A percentile compares a stretch with the other conserved stretches of the same genome.
Evolutionary conservation across 2,329 filamentous ascomycete genomes (phyloP).

Genomic region (Xylaria sp.): DNA sequence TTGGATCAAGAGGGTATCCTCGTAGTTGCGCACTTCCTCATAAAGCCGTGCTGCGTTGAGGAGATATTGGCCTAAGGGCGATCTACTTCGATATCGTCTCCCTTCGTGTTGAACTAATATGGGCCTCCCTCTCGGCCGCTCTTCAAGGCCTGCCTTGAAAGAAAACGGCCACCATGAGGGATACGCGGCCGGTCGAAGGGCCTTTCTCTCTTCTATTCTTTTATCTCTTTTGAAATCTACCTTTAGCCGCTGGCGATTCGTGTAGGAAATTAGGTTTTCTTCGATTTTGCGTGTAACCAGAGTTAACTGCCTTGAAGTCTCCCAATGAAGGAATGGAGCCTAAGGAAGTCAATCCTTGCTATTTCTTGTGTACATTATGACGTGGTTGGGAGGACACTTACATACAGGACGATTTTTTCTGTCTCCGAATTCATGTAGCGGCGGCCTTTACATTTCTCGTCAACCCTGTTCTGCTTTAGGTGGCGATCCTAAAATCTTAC

Average conservation of each 20-base stretch:
- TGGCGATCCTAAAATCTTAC: constrained; percentile 23
- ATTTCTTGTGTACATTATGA: background rate
- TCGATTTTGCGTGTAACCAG: constrained; percentile 26
- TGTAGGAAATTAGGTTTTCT: background rate
- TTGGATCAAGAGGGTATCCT: constrained; percentile 29
- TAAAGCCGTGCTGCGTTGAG: constrained; percentile 28
- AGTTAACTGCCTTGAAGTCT: constrained; percentile 28
- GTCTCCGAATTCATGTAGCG: background rate
- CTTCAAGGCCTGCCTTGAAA: background rate
- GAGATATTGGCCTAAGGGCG: constrained; percentile 27
- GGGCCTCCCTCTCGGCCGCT: background rate
- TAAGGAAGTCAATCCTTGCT: background rate
- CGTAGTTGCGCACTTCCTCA: constrained; percentile 30
- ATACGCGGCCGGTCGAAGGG: background rate
- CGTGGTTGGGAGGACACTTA: constrained; percentile 2
- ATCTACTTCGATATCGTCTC: background rate
- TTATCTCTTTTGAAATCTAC: background rate
- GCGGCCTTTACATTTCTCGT: background rate
- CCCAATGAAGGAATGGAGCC: constrained; percentile 37
- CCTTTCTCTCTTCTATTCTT: constrained; percentile 1
- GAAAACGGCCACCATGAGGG: background rate
- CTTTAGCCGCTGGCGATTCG: background rate
- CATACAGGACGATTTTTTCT: constrained; percentile 22
- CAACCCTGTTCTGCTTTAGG: background rate
- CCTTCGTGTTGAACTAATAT: background rate